These are phyloP conservation scores for Zoysia pacifica DNA, from an alignment of 176 grass and related monocot species.

Conservation along the genomic window DNA sequence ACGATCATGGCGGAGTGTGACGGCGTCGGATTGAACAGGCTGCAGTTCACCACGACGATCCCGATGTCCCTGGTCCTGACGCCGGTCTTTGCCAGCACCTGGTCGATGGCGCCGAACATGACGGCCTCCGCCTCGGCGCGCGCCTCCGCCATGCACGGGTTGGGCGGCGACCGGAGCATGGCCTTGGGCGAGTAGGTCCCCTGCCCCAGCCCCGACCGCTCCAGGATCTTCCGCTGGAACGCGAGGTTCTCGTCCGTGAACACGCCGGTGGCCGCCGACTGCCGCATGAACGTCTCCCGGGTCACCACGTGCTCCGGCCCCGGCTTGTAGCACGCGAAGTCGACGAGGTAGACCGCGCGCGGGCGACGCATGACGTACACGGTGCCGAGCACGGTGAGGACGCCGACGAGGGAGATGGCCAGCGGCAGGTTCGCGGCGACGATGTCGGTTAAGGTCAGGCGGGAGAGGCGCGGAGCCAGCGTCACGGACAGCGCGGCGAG, in stretches of 20 bases:
- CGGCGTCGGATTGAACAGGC: conserved; percentile 40
- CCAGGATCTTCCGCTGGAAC: not conserved
- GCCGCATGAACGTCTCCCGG: conserved; percentile 1
- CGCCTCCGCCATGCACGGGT: conserved; percentile 18
- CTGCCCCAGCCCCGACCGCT: not conserved
- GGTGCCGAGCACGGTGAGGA: not conserved
- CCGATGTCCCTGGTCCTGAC: conserved; percentile 29
- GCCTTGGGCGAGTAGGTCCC: not conserved
- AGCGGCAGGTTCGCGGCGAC: not conserved
- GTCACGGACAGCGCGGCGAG: not conserved
- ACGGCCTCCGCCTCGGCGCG: conserved; percentile 38
- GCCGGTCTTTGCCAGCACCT: conserved; percentile 37
- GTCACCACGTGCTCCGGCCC: not conserved
- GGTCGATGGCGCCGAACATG: conserved; percentile 40
- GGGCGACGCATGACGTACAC: not conserved
- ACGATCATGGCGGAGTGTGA: conserved; percentile 41
- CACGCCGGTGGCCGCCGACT: not conserved
- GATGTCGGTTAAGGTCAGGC: not conserved
- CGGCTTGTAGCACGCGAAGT: conserved; percentile 1
- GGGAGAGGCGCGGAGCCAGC: not conserved
- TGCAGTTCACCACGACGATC: conserved; percentile 45
- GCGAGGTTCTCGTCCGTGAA: not conserved
- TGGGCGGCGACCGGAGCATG: not conserved
- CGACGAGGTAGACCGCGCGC: not conserved
- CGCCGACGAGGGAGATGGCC: not conserved